Evolutionary conservation across 768 basidiomycete species (phyloP), one percentile per base, ranked within the genome.

Genomic region (Psilocybe azurescens): DNA sequence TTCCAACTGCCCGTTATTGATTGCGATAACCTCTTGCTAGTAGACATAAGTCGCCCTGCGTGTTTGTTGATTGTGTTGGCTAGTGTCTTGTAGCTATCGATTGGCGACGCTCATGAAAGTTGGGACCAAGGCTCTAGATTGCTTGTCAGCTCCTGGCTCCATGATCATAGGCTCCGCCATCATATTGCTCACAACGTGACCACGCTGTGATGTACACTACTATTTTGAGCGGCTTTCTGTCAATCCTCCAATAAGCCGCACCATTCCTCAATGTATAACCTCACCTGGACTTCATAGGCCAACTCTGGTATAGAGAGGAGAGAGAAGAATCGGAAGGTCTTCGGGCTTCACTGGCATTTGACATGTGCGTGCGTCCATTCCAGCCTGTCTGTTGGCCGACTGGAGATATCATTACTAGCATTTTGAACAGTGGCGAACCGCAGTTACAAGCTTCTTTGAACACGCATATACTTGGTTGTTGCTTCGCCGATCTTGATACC

Each of bases 11-110:
- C 71, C 56, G 71, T 75, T 60, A 78, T 59, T 18, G 78, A 80
- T 50, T 76, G 74, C 24, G 78, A 81, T 49, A 78, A 72, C 58
- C 77, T 74, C 58, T 71, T 76, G 69, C 68, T 77, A 57, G 72
- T 67, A 29, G 76, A 70, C 78, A 79, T 80, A 55, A 50, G 33
- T 47, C 39, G 29, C 50, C 41, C 38, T 32, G 39, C 61, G n/a
- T 56, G 55, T 56, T 14, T 24, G 24, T 41, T 50, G 36, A 50
- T 47, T 56, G 13, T 33, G 29, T 30, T 56, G 38, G 33, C 60
- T 39, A 58, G 57, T 44, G 11, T 53, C 32, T 36, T 13, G 55
- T 53, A 41, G 61, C 28, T 60, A 61, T 29, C 51, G 51, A 32
- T 49, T 41, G 51, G 29, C 39, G 11, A 51, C 44, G 59, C 56